These are phyloP conservation scores for Avena atlantica DNA, from an alignment of 176 grass and related monocot genomes.

Conservation along the genomic window DNA sequence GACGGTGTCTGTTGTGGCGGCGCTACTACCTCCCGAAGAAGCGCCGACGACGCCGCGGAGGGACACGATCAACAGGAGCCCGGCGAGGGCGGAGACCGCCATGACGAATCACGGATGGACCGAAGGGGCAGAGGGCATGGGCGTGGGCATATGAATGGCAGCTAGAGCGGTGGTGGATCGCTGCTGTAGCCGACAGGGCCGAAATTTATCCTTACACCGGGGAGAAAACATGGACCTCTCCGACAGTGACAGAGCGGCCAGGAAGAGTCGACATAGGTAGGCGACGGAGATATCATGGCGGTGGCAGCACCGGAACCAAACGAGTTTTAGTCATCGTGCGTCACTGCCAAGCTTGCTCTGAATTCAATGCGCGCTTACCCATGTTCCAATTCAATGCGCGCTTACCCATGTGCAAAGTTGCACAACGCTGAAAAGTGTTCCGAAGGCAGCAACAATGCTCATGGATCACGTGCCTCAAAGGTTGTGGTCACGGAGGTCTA, in stretches of 20 bases:
- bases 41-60: not conserved
- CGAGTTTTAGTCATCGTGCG: too few species aligned
- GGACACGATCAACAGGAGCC: not conserved
- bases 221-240: not conserved
- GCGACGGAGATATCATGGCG: not conserved
- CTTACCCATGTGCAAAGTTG: too few species aligned
- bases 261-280: not conserved
- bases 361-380: too few species aligned
- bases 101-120: not conserved
- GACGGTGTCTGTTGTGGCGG: constrained; percentile 37
- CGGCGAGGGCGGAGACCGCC: not conserved
- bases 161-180: too few species aligned
- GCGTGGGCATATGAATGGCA: not conserved
- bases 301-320: too few species aligned
- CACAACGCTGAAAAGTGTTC: too few species aligned
- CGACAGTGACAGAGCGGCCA: not conserved
- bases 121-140: not conserved
- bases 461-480: too few species aligned
- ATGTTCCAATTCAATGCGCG: too few species aligned
- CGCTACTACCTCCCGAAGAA: not conserved
- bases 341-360: not conserved
- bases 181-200: too few species aligned
- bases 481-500: too few species aligned
- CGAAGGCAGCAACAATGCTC: too few species aligned
- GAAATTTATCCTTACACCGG: not conserved